Base-by-base conservation (phyloP, 140 eudicot genomes). In the Ambrosia hybrid region DNA sequence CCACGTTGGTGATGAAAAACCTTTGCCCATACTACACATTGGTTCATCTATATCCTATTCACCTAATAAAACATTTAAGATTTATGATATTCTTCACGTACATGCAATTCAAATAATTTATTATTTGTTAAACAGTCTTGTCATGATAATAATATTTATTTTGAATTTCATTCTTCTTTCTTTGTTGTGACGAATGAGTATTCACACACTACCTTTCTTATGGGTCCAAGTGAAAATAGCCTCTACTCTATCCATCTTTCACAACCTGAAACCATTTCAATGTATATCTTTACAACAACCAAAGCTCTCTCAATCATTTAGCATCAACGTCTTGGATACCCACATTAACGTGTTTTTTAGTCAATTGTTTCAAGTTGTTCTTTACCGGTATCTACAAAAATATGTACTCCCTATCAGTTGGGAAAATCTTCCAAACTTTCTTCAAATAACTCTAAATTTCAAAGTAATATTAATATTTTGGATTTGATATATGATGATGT, bases 51-150 rank as follows among this genome's bases (percentile, higher is more conserved):
- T 16, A 41, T 2, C 48, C n/a, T 43, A 10, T 38, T 41, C 72
- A 8, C 72, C 72, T 0, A 8, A 21, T 15, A 21, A 26, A 15
- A 21, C 41, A 0, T 68, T 68, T 68, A 65, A 15, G 4, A 0
- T 68, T 16, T 13, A 43, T 51, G 2, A 68, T 10, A 51, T 68
- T 2, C 73, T 68, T 16, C 73, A 49, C 45, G 73, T 68, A 7
- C 73, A 45, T 16, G 5, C 33, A 46, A 57, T 68, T 4, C 26
- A 46, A 14, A 68, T 17, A 46, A 49, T 5, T 60, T 68, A 13
- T 17, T 65, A 38, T 43, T 55, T 21, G 67, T 61, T 33, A 38
- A 61, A 37, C 13, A 61, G 26, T 26, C 26, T 26, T 21, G 41
- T 16, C 38, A 5, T 30, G 41, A 59, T 12, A 59, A 49, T 10